Evolutionary conservation across 192 early-diverging fungal species (phyloP).

Genomic region (Coemansia sp.): DNA sequence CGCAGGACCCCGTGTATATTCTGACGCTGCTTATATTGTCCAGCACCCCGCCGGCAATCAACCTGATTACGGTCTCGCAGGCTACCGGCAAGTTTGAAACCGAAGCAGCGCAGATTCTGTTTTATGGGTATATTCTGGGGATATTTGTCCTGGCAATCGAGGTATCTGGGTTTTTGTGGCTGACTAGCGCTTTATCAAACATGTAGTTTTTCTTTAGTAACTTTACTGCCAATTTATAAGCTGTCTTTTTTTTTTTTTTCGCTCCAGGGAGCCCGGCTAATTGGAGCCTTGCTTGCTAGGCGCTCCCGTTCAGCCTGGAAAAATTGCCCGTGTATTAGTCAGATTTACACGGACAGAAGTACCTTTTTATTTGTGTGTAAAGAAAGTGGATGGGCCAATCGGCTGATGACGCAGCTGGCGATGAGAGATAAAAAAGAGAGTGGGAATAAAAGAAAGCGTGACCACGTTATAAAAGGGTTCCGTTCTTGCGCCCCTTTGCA

Average conservation of each 20-base stretch:
- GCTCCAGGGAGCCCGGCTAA: too few species aligned
- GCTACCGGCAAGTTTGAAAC: conserved; percentile 68
- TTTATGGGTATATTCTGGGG: conserved; percentile 63
- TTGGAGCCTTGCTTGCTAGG: too few species aligned
- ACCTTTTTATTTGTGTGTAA: not conserved
- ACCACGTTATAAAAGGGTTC: conserved; percentile 1
- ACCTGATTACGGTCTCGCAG: conserved; percentile 67
- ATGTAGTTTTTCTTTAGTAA: conserved; percentile 14
- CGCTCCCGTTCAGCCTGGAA: not conserved
- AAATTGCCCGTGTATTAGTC: not conserved
- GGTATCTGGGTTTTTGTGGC: conserved; percentile 52
- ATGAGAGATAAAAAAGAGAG: conserved; percentile 17
- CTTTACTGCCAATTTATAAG: too few species aligned
- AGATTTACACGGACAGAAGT: not conserved
- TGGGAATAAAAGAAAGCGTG: not conserved
- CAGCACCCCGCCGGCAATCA: conserved; percentile 68
- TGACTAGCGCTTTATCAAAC: conserved; percentile 25
- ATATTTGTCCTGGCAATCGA: conserved; percentile 47
- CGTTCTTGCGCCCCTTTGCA: conserved; percentile 1
- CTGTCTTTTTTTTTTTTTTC: too few species aligned
- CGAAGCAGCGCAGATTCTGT: conserved; percentile 64
- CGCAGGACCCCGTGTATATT: conserved; percentile 63
- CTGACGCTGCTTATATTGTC: conserved; percentile 62
- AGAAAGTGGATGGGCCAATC: too few species aligned
- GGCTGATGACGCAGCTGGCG: conserved; percentile 2